A percentile compares a stretch with the other conserved stretches of the same genome.
phyloP scores from a whole-genome alignment of 148 eudicot species.

The Fagopyrum tataricum region DNA sequence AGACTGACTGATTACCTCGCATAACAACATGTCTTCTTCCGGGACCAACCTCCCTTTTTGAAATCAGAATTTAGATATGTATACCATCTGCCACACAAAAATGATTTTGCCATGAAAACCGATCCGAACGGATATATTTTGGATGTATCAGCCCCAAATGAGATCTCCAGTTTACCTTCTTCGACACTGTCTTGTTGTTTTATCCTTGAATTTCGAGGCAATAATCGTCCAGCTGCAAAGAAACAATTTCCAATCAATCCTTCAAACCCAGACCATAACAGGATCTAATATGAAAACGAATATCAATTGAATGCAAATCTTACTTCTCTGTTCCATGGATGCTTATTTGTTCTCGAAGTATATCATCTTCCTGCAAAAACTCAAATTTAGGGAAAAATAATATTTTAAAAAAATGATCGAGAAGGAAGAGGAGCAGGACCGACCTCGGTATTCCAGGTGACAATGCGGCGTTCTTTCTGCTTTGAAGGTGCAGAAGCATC shows the following conservation, averaged over 20 bases:
- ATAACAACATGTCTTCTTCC: conserved; percentile 90
- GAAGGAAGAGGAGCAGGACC: conserved; percentile 27
- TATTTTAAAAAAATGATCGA: no score
- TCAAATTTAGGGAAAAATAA: neutral
- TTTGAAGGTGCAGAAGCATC: conserved; percentile 30
- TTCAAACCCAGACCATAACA: conserved; percentile 17
- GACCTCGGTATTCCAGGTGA: conserved; percentile 92
- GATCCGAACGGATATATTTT: neutral
- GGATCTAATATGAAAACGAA: conserved; percentile 1
- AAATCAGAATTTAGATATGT: conserved; percentile 94
- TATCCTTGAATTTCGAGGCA: conserved; percentile 92
- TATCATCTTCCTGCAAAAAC: conserved; percentile 82
- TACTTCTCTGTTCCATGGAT: conserved; percentile 89
- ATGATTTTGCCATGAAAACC: neutral
- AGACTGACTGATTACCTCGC: conserved; percentile 54
- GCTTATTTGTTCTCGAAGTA: conserved; percentile 80
- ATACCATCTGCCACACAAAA: conserved; percentile 61
- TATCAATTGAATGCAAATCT: neutral
- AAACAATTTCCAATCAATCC: neutral
- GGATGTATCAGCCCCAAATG: neutral
- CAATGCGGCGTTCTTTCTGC: conserved; percentile 78
- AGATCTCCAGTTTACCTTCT: conserved; percentile 55
- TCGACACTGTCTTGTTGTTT: conserved; percentile 91
- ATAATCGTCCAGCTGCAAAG: conserved; percentile 75
- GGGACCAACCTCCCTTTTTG: conserved; percentile 99